These are phyloP conservation scores for Colletotrichum neosansevieriae DNA, from an alignment of 2,329 filamentous ascomycete genomes.

Conservation along the genomic window DNA sequence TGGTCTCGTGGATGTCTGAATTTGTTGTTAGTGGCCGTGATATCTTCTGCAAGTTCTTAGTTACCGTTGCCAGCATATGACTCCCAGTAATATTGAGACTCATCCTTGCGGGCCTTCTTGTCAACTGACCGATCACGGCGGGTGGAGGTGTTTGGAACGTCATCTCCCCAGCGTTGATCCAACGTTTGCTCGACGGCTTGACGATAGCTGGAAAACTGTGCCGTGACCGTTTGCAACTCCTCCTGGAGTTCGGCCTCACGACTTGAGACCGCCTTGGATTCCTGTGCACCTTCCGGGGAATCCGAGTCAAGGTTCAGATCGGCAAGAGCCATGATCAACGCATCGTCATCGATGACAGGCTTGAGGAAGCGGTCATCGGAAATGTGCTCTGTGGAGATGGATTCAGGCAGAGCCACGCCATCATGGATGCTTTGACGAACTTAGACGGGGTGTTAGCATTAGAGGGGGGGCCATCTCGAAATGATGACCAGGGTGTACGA, in stretches of 20 bases:
- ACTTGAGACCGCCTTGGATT: slow-evolving; percentile 55
- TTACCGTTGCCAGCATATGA: slow-evolving; percentile 72
- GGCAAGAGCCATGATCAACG: slow-evolving; percentile 87
- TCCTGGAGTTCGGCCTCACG: slow-evolving; percentile 70
- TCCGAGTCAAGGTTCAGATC: slow-evolving; percentile 71
- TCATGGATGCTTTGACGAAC: slow-evolving; percentile 63
- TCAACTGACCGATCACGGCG: slow-evolving; percentile 42
- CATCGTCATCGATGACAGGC: slow-evolving; percentile 89
- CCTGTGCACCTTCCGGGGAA: slow-evolving; percentile 42
- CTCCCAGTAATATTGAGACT: slow-evolving; percentile 68
- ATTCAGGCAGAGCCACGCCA: slow-evolving; percentile 61
- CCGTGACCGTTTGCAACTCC: slow-evolving; percentile 68
- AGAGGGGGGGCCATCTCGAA: too few species aligned
- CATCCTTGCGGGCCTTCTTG: slow-evolving; percentile 46
- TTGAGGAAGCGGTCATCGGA: slow-evolving; percentile 85
- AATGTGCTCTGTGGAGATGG: slow-evolving; percentile 73
- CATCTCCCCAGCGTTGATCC: slow-evolving; percentile 72
- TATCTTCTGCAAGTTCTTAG: neutral
- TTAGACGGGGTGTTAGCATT: slow-evolving; percentile 41
- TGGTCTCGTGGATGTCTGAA: slow-evolving; percentile 92
- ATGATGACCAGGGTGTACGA: neutral
- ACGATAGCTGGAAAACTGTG: slow-evolving; percentile 75
- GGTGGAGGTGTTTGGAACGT: slow-evolving; percentile 53
- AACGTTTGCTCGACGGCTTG: slow-evolving; percentile 74
- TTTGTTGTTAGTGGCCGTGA: slow-evolving; percentile 9